Evolutionary conservation across 192 early-diverging fungal genomes (phyloP).

Genomic region (Coemansia sp.): DNA sequence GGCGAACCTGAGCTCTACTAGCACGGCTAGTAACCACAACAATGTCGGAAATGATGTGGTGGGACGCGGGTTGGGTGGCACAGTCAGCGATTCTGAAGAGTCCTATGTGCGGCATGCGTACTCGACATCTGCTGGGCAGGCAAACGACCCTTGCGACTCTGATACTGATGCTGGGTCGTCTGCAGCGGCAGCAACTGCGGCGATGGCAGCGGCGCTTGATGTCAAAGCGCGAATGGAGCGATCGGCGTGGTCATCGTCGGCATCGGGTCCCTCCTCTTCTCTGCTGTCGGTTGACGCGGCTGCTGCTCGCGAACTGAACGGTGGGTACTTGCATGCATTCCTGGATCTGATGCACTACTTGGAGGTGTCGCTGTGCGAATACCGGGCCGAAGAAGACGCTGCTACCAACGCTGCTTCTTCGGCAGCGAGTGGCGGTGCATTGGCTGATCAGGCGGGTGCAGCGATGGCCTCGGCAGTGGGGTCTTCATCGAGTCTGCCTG

Average conservation of each 20-base stretch:
- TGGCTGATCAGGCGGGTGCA: background rate
- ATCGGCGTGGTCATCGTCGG: constrained; percentile 5
- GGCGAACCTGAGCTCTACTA: constrained; percentile 41
- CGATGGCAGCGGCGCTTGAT: constrained; percentile 31
- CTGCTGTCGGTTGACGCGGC: background rate
- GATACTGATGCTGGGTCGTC: constrained; percentile 25
- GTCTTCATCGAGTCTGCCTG: background rate
- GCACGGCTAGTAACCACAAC: constrained; percentile 23
- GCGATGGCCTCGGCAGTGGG: background rate
- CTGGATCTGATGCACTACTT: constrained; percentile 64
- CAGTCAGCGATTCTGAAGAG: constrained; percentile 9
- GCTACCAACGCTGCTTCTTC: background rate
- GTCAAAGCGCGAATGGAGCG: constrained; percentile 34
- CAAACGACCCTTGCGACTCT: constrained; percentile 9
- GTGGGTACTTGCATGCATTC: constrained; percentile 70
- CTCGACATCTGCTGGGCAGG: constrained; percentile 11
- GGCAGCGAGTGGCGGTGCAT: background rate
- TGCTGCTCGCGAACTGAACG: constrained; percentile 25
- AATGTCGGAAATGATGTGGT: constrained; percentile 11
- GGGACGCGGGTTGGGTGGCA: background rate
- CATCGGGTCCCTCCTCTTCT: background rate
- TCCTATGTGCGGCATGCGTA: background rate
- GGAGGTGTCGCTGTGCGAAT: constrained; percentile 36
- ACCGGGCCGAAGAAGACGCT: constrained; percentile 4
- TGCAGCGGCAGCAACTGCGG: constrained; percentile 17